Evolutionary conservation across 2,329 filamentous ascomycete species (phyloP).

Genomic region (Ophioceras dolichostomum): DNA sequence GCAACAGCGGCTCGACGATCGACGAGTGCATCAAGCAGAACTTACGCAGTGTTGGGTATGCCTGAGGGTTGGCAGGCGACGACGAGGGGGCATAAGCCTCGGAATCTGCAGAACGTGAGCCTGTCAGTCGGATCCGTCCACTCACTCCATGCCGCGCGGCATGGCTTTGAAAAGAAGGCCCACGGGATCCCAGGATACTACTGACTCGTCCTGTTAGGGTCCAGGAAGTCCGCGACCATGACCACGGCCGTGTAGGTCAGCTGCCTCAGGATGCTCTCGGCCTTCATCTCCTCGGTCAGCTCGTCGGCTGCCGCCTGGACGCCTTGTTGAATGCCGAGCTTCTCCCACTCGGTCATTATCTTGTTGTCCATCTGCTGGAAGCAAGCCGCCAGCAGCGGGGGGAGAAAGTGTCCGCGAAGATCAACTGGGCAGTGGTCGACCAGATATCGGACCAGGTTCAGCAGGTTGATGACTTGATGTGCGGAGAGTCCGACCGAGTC

Average conservation of each 20-base stretch:
- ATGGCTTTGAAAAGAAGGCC: not conserved
- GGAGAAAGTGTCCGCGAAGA: conserved; percentile 67
- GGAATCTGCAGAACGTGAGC: not conserved
- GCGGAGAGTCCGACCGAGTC: conserved; percentile 75
- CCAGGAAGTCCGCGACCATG: conserved; percentile 81
- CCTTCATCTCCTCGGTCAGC: conserved; percentile 93
- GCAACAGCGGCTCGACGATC: conserved; percentile 75
- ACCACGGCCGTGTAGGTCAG: conserved; percentile 86
- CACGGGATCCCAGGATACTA: too few species aligned
- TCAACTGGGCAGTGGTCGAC: conserved; percentile 85
- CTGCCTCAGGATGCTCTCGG: conserved; percentile 87
- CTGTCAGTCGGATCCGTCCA: not conserved
- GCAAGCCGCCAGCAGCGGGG: conserved; percentile 67
- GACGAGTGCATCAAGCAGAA: conserved; percentile 70
- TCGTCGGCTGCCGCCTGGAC: conserved; percentile 60
- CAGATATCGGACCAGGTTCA: conserved; percentile 78
- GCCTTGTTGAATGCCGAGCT: conserved; percentile 51
- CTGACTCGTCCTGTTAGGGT: conserved; percentile 57
- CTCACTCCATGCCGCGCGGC: too few species aligned
- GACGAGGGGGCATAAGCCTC: conserved; percentile 11
- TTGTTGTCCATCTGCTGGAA: conserved; percentile 83
- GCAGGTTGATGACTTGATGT: conserved; percentile 86
- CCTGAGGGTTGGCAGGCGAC: conserved; percentile 15
- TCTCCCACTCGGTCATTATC: conserved; percentile 77
- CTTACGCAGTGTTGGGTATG: conserved; percentile 53